phyloP scores from a whole-genome alignment of 495 filamentous ascomycete genomes.

The Podospora bellae-mahoneyi region DNA sequence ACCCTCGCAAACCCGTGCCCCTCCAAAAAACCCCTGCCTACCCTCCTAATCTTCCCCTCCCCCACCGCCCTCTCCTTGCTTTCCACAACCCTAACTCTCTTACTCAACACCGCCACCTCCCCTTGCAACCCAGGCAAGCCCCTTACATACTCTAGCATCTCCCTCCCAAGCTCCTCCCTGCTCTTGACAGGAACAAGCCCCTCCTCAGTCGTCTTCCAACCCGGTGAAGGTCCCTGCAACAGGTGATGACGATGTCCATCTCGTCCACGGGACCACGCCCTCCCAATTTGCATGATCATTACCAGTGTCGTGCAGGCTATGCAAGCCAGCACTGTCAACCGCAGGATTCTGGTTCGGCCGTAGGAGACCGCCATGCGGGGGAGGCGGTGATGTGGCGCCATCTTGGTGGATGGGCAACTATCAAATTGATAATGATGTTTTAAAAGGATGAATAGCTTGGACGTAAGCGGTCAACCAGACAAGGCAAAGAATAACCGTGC shows the following conservation, averaged over 20 bases:
- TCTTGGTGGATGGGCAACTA: not conserved
- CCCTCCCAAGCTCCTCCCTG: not conserved
- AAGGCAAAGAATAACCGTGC: not conserved
- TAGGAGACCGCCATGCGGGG: not conserved
- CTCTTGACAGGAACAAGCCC: not conserved
- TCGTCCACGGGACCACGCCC: not conserved
- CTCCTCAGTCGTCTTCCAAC: not conserved
- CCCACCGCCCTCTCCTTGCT: not conserved
- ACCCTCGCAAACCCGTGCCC: conserved; percentile 2
- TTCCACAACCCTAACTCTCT: not conserved
- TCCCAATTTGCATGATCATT: conserved; percentile 1
- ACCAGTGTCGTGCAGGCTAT: not conserved
- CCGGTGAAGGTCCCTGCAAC: not conserved
- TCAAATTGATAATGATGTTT: not conserved
- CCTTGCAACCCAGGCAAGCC: not conserved
- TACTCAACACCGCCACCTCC: not conserved
- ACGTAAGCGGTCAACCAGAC: not conserved
- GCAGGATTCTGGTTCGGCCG: not conserved
- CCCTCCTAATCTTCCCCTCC: not conserved
- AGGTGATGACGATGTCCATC: not conserved
- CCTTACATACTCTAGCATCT: not conserved
- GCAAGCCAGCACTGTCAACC: not conserved
- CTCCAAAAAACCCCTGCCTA: not conserved
- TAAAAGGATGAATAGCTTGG: not conserved
- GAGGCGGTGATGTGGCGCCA: not conserved